Percentiles rank a stretch among this genome's conserved stretches.
Conservation (phyloP, 1,139 yeast species). For the Magnusiomyces fungicola region DNA sequence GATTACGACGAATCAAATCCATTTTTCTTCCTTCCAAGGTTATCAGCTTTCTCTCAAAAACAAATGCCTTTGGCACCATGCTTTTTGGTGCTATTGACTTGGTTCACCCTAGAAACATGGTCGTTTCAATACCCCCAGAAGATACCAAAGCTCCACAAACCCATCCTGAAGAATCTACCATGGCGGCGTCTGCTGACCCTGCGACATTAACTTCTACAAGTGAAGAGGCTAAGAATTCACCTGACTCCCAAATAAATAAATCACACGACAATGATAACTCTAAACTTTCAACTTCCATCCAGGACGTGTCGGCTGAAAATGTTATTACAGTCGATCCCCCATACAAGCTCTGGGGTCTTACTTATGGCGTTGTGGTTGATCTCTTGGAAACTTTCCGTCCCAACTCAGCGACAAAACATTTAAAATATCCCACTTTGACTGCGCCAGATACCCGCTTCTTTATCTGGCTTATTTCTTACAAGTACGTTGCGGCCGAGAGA, state of each 20-base stretch:
- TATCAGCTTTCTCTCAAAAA: conserved; percentile 15
- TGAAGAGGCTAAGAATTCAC: neutral
- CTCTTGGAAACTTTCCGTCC: conserved; percentile 27
- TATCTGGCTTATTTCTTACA: conserved; percentile 7
- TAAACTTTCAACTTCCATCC: neutral
- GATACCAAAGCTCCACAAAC: conserved; percentile 6
- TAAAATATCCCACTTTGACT: conserved; percentile 20
- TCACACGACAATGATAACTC: neutral
- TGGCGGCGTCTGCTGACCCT: conserved; percentile 3
- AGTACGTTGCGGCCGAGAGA: conserved; percentile 8
- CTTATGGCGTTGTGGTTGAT: conserved; percentile 32
- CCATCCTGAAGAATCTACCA: neutral
- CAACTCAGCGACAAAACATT: conserved; percentile 13
- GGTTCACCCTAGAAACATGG: conserved; percentile 18
- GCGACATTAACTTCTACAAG: neutral
- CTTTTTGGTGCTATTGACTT: conserved; percentile 30
- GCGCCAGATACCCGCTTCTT: conserved; percentile 20
- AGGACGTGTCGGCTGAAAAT: neutral
- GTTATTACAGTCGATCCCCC: conserved; percentile 16
- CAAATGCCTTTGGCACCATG: conserved; percentile 27
- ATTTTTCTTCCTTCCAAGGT: conserved; percentile 19
- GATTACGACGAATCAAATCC: conserved; percentile 21
- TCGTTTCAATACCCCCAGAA: conserved; percentile 4
- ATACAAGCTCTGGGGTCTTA: conserved; percentile 35
- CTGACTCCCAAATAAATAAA: neutral